Evolutionary conservation across 1,139 yeast species (phyloP), one percentile per base, ranked within the genome.

Genomic region (Geotrichum bryndzae): DNA sequence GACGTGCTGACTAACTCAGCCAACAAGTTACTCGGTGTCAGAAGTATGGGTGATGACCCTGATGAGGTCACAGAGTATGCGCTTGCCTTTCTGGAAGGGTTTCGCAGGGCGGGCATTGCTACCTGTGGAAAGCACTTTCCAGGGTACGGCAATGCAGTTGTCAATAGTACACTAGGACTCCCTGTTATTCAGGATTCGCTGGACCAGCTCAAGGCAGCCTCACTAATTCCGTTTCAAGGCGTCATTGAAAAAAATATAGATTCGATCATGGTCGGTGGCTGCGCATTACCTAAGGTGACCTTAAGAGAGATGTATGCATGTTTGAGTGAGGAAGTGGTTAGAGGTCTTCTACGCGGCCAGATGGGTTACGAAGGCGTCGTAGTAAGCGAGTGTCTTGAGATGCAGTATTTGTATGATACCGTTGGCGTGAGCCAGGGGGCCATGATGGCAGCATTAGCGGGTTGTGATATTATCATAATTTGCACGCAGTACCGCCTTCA

Each of bases 391-490:
- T 85, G 88, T 68, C 74, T 85, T 58, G 89, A 85, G 68, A 80
- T 85, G 84, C 88, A 85, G 63, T 84, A 88, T 0, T 73, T 85
- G 46, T 83, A 83, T 69, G 85, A 82, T 63, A 82, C 84, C 22
- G 82, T 84, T 35, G 90, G 90, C 1, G 77, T 85, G 51, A 84
- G 87, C 2, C 89, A 85, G 69, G 89, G 89, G 5, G 86, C 85
- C 0, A 80, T 83, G 1, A 75, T 84, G 70, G 86, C 88, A 0
- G 75, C 84, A 4, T 79, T 81, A 63, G 89, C 89, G 1, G 87
- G 88, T 0, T 85, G 89, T 72, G 89, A 85, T 69, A 76, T 85
- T 68, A 84, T 85, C 4, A 77, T 84, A 77, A 87, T 85, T 11
- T 85, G 89, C 68, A 85, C 84, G 64, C 83, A 83, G 64, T 74